Evolutionary conservation across 495 filamentous ascomycete genomes (phyloP), one percentile per base, ranked within the genome.

Genomic region (Chaetomium tenue): DNA sequence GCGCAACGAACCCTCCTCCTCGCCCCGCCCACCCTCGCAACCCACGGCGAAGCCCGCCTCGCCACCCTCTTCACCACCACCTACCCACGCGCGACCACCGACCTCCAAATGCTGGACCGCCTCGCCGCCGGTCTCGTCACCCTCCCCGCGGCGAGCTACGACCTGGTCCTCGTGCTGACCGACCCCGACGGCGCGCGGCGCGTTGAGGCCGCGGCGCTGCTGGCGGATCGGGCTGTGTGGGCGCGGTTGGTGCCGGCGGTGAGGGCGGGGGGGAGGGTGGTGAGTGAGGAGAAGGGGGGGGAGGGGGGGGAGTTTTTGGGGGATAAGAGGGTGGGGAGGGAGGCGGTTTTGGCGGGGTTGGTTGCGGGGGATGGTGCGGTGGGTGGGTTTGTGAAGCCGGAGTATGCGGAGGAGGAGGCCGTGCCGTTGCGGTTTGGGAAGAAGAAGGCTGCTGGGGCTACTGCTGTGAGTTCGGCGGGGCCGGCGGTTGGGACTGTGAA

Each of bases 71-170:
- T 84, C 58, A 54, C 78, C 20, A 54, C 78, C 20, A 79, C 86
- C 44, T 85, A 90, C 76, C 85, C 91, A 72, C 89, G 91, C 69
- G 75, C 79, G 61, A 77, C 81, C 40, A 92, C 91, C 55, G 94
- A 99, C 73, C 82, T 99, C 46, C 95, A 98, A 73, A 99, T 99
- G 94, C 90, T 99, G 60, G 94, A 99, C 78, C 91, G 94, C 37
- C 84, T 99, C 20, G 87, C 91, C 0, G 83, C 90, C 46, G 91
- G 91, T 58, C 83, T 97, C 47, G 90, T 94, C 57, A 75, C 85
- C 5, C 87, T 99, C 5, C 91, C 94, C 2, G 62, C 82, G 15
- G 73, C 83, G 28, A 91, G 89, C 58, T 98, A 98, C 81, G 89
- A 95, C 70, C 77, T 90, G 53, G 83, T 97, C 12, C 83, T 97